phyloP scores from a whole-genome alignment of 2,329 filamentous ascomycete species.

The Plectosphaerella sp. region DNA sequence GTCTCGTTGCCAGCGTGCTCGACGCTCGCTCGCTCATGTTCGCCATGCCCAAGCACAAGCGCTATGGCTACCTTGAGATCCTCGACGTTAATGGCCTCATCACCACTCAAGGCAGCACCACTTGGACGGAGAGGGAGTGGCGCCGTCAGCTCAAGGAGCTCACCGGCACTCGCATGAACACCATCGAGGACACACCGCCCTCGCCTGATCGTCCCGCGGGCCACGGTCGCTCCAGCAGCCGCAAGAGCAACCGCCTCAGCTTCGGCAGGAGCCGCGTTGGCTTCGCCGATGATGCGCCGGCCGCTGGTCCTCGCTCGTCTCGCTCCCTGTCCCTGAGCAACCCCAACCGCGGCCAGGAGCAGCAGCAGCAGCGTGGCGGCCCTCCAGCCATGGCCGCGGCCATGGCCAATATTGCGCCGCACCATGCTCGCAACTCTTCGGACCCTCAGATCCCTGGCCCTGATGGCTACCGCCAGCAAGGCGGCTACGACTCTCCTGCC shows the following conservation, averaged over 20 bases:
- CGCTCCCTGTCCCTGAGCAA: conserved; percentile 46
- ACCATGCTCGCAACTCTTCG: conserved; percentile 43
- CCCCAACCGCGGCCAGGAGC: conserved; percentile 41
- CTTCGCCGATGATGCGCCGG: conserved; percentile 48
- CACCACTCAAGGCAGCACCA: conserved; percentile 67
- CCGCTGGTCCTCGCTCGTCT: conserved; percentile 42
- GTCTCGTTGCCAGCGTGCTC: conserved; percentile 80
- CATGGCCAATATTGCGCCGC: conserved; percentile 15
- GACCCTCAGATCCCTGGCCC: conserved; percentile 30
- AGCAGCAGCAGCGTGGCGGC: conserved; percentile 27
- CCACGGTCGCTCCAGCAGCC: conserved; percentile 51
- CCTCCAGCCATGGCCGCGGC: conserved; percentile 27
- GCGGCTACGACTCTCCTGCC: conserved; percentile 24
- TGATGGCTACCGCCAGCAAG: conserved; percentile 17
- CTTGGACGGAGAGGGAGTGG: conserved; percentile 87
- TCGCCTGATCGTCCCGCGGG: conserved; percentile 24
- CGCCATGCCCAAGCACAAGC: conserved; percentile 83
- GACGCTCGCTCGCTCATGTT: conserved; percentile 95
- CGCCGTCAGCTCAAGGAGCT: conserved; percentile 83
- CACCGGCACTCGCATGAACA: conserved; percentile 73
- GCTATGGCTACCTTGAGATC: conserved; percentile 88
- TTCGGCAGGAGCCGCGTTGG: conserved; percentile 49
- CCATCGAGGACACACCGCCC: conserved; percentile 40
- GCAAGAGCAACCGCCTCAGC: conserved; percentile 53
- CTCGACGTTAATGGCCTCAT: conserved; percentile 81